phyloP scores from a whole-genome alignment of 306 rosid species.

The Rubus idaeus region DNA sequence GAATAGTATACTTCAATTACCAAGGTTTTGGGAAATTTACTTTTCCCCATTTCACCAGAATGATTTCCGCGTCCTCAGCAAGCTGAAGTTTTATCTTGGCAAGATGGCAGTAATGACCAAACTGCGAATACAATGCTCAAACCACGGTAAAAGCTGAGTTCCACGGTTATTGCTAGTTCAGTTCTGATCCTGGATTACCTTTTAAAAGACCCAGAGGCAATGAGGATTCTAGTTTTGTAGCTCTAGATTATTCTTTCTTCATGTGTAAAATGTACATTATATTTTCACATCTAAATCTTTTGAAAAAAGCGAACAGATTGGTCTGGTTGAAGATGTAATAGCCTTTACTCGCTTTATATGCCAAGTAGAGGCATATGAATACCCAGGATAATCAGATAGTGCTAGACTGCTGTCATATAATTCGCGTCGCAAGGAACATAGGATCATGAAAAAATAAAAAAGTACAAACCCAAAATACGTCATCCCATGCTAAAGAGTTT shows the following conservation, averaged over 20 bases:
- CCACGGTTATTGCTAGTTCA: background rate
- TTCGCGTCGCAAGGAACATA: too few species aligned
- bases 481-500: too few species aligned
- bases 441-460: background rate
- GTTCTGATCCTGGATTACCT: conserved; percentile 12
- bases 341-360: background rate
- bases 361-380: background rate
- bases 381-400: too few species aligned
- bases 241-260: conserved; percentile 29
- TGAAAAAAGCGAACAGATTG: background rate
- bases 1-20: background rate
- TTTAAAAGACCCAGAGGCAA: conserved; percentile 4
- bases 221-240: conserved; percentile 33
- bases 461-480: too few species aligned
- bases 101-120: conserved; percentile 13
- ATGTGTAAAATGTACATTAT: conserved; percentile 15
- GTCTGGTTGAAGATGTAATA: background rate
- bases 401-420: too few species aligned
- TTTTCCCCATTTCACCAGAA: background rate
- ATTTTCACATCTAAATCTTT: background rate
- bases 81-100: conserved; percentile 30
- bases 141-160: conserved; percentile 23
- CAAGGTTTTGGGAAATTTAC: conserved; percentile 17
- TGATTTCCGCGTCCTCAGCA: conserved; percentile 20
- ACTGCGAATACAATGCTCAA: conserved; percentile 27